phyloP scores from a whole-genome alignment of 805 yeast genomes.

The Candida loeiensis region DNA sequence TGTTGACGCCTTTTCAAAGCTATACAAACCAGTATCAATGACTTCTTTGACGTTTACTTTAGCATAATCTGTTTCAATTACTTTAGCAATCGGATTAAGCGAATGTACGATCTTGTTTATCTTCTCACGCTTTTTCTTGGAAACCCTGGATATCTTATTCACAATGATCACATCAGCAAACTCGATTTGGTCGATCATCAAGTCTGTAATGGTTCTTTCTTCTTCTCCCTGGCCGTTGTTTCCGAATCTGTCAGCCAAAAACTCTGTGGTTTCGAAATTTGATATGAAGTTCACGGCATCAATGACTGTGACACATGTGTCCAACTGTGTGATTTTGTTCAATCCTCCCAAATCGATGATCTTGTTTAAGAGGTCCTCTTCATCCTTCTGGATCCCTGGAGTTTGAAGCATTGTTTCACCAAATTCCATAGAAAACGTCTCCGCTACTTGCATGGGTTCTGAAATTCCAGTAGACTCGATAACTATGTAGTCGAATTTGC shows the following conservation, averaged over 20 bases:
- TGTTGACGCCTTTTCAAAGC: slow-evolving; percentile 40
- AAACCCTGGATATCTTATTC: slow-evolving; percentile 33
- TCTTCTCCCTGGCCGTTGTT: slow-evolving; percentile 37
- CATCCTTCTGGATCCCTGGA: slow-evolving; percentile 19
- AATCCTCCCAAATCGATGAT: slow-evolving; percentile 40
- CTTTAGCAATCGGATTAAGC: slow-evolving; percentile 43
- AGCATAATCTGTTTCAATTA: slow-evolving; percentile 33
- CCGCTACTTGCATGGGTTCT: slow-evolving; percentile 51
- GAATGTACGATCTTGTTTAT: slow-evolving; percentile 30
- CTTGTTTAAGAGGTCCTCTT: slow-evolving; percentile 17
- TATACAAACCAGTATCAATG: slow-evolving; percentile 34
- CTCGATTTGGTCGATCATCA: slow-evolving; percentile 46
- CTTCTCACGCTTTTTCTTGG: slow-evolving; percentile 21
- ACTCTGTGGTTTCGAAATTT: slow-evolving; percentile 44
- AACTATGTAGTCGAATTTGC: slow-evolving; percentile 39
- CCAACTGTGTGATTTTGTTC: slow-evolving; percentile 35
- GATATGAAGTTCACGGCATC: slow-evolving; percentile 40
- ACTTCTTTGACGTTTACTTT: slow-evolving; percentile 34
- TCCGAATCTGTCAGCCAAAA: slow-evolving; percentile 39
- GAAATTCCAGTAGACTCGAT: slow-evolving; percentile 48
- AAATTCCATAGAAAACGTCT: slow-evolving; percentile 44
- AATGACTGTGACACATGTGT: slow-evolving; percentile 46
- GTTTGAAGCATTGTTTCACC: slow-evolving; percentile 29
- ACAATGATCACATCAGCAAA: slow-evolving; percentile 44
- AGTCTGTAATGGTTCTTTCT: slow-evolving; percentile 44